Evolutionary conservation across 805 yeast genomes (phyloP).

Genomic region (Zygosaccharomyces rouxii): DNA sequence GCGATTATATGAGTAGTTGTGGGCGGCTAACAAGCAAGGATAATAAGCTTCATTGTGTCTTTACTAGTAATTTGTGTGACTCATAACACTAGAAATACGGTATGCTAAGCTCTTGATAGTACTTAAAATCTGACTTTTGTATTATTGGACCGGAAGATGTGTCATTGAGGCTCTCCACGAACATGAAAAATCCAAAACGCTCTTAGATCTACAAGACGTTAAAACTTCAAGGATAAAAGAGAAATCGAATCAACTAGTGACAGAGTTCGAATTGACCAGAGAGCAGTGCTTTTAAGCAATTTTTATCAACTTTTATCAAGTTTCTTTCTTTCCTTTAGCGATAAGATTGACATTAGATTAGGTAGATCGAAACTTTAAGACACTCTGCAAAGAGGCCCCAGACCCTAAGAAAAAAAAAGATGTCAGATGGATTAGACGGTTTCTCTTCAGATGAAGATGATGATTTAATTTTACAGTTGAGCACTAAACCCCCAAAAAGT

Average conservation of each 20-base stretch:
- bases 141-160: neutral
- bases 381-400: neutral
- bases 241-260: no score
- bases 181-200: neutral
- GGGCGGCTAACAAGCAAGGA: neutral
- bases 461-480: conserved; percentile 45
- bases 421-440: conserved; percentile 2
- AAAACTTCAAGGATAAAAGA: neutral
- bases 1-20: neutral
- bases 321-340: neutral
- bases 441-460: conserved; percentile 34
- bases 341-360: neutral
- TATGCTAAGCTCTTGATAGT: neutral
- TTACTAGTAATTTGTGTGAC: no score
- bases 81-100: no score
- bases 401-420: neutral
- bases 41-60: neutral
- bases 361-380: neutral
- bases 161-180: neutral
- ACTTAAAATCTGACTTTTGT: neutral
- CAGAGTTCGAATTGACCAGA: neutral
- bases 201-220: neutral
- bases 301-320: neutral
- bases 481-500: conserved; percentile 36
- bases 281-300: no score